Evolutionary conservation across 208 protist genomes (phyloP).

Genomic region (Wallacemonas sp.): DNA sequence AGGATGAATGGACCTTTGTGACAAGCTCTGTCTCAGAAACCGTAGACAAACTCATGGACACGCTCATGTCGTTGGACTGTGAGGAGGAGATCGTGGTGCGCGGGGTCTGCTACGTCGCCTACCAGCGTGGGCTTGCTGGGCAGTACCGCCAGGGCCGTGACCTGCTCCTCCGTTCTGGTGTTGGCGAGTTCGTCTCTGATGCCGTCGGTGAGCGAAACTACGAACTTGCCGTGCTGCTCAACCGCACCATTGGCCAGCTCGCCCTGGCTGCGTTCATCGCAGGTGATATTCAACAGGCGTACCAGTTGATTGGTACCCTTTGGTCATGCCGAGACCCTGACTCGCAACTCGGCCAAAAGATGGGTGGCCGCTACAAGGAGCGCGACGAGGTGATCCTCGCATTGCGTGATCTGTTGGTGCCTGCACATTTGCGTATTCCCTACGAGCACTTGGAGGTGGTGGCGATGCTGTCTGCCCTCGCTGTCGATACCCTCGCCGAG

Average conservation of each 20-base stretch:
- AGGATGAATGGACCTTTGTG: constrained; percentile 34
- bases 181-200: constrained; percentile 12
- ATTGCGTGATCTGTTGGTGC: constrained; percentile 60
- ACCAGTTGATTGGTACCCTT: constrained; percentile 60
- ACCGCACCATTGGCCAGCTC: constrained; percentile 81
- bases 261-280: constrained; percentile 77
- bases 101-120: constrained; percentile 65
- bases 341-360: constrained; percentile 64
- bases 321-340: constrained; percentile 58
- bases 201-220: constrained; percentile 21
- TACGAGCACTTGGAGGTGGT: constrained; percentile 72
- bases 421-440: constrained; percentile 59
- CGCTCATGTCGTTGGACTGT: constrained; percentile 33
- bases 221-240: constrained; percentile 67
- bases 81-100: constrained; percentile 30
- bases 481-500: constrained; percentile 71
- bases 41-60: constrained; percentile 49
- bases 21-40: constrained; percentile 57
- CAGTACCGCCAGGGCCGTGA: constrained; percentile 76
- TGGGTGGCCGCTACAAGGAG: constrained; percentile 25
- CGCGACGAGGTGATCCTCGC: constrained; percentile 45
- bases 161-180: constrained; percentile 62
- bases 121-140: constrained; percentile 77
- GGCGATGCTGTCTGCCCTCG: constrained; percentile 72
- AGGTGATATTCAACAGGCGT: constrained; percentile 58